Conservation (phyloP, 2,329 filamentous ascomycete genomes). For the Arachnomyces sp. region DNA sequence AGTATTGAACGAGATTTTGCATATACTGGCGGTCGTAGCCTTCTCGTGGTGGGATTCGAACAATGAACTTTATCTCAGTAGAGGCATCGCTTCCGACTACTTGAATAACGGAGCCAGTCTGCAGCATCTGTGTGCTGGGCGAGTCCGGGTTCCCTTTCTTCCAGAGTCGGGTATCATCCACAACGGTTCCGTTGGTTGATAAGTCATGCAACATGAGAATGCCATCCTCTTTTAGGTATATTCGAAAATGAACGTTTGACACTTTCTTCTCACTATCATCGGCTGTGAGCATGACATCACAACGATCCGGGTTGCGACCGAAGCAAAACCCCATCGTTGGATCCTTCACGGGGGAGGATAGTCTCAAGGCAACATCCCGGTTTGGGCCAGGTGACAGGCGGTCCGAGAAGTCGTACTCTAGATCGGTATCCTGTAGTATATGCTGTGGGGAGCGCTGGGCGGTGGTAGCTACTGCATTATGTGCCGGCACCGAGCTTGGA, state of each 20-base stretch:
- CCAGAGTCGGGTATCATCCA: constrained; percentile 63
- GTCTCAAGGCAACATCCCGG: constrained; percentile 65
- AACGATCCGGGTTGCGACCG: constrained; percentile 63
- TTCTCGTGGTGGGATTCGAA: constrained; percentile 71
- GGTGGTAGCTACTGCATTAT: constrained; percentile 57
- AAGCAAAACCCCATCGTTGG: constrained; percentile 71
- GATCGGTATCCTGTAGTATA: constrained; percentile 46
- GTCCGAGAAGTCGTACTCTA: constrained; percentile 33
- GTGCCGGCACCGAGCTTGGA: constrained; percentile 65
- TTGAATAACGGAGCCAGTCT: constrained; percentile 63
- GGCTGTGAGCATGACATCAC: constrained; percentile 64
- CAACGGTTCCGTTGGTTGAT: constrained; percentile 91
- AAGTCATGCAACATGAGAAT: constrained; percentile 86
- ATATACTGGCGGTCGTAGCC: constrained; percentile 60
- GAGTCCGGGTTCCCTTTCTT: constrained; percentile 34
- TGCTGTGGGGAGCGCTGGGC: constrained; percentile 47
- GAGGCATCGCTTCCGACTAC: constrained; percentile 46
- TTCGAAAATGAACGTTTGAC: constrained; percentile 93
- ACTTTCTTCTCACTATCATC: constrained; percentile 63
- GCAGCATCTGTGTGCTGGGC: constrained; percentile 55
- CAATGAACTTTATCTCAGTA: constrained; percentile 69
- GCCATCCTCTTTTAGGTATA: constrained; percentile 78
- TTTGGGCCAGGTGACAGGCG: constrained; percentile 15
- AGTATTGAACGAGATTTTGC: constrained; percentile 60
- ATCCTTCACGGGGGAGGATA: constrained; percentile 65